A percentile compares a stretch with the other conserved stretches of the same genome.
Conservation (phyloP, 257 asterid genomes). For the Mentha longifolia region DNA sequence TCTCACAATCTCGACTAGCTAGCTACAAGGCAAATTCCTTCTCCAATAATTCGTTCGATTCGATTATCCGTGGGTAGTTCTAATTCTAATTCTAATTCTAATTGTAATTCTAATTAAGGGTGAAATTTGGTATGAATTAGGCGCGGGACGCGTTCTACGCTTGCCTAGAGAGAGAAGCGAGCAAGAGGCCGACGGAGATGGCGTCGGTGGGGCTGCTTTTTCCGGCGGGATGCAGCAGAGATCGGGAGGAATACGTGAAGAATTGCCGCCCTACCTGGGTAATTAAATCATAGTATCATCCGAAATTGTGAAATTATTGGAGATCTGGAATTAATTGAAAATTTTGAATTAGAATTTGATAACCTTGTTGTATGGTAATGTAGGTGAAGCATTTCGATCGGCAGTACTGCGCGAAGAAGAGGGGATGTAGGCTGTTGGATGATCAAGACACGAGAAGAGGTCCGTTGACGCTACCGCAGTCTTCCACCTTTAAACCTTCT, state of each 20-base stretch:
- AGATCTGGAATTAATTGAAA: no score
- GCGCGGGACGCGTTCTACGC: conserved; percentile 91
- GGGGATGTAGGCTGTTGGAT: conserved; percentile 82
- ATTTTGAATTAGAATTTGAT: no score
- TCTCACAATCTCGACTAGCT: conserved; percentile 62
- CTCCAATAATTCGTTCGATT: background rate
- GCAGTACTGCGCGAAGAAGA: conserved; percentile 86
- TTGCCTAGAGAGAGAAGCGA: conserved; percentile 71
- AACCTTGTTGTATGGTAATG: background rate
- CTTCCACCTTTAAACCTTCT: conserved; percentile 51
- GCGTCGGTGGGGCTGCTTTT: conserved; percentile 85
- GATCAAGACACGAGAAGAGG: conserved; percentile 88
- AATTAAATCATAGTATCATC: conserved; percentile 33
- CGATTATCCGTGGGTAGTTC: background rate
- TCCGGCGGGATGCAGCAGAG: conserved; percentile 78
- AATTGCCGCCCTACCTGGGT: conserved; percentile 93
- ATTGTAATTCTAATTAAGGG: background rate
- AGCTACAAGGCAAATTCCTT: conserved; percentile 65
- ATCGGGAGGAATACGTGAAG: conserved; percentile 66
- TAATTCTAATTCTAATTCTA: no score
- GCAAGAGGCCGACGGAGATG: conserved; percentile 76
- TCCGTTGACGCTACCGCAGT: conserved; percentile 86
- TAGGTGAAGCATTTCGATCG: conserved; percentile 97
- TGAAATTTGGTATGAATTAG: conserved; percentile 36
- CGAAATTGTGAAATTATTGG: background rate